These are phyloP conservation scores for Volvariella surrecta DNA, from an alignment of 1,284 basidiomycete species.

Conservation along the genomic window DNA sequence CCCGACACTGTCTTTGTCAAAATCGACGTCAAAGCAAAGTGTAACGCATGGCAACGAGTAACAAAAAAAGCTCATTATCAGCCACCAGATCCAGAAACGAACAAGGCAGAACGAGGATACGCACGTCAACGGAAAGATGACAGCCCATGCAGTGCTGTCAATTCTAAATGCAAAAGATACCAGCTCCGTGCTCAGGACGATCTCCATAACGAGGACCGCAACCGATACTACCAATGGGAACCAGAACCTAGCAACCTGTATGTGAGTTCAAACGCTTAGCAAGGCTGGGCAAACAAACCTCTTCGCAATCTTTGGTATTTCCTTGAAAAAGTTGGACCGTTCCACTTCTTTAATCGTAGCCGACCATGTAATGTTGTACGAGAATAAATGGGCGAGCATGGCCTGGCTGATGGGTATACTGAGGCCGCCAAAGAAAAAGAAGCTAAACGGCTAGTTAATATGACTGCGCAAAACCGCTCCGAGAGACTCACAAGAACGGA, in stretches of 20 bases:
- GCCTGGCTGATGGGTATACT: conserved; percentile 70
- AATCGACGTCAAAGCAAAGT: conserved; percentile 7
- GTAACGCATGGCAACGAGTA: background rate
- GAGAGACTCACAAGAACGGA: conserved; percentile 64
- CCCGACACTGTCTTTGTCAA: conserved; percentile 24
- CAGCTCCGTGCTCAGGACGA: conserved; percentile 33
- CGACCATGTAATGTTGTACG: conserved; percentile 82
- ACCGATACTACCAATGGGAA: conserved; percentile 46
- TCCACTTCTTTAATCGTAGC: conserved; percentile 79
- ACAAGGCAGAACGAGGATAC: conserved; percentile 50
- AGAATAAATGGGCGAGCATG: conserved; percentile 73
- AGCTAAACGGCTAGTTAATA: conserved; percentile 33
- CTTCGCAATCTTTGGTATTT: conserved; percentile 74
- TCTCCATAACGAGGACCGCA: conserved; percentile 38
- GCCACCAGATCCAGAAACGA: conserved; percentile 22
- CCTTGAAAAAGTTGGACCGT: conserved; percentile 83
- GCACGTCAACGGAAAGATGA: conserved; percentile 59
- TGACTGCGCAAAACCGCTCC: background rate
- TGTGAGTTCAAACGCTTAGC: background rate
- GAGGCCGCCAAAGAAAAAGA: conserved; percentile 80
- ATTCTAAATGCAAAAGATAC: conserved; percentile 57
- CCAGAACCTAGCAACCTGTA: conserved; percentile 37
- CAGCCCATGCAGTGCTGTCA: conserved; percentile 50
- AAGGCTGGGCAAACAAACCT: conserved; percentile 24
- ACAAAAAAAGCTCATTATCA: conserved; percentile 26